Conservation (phyloP, 495 filamentous ascomycete species). For the Cudoniella acicularis region DNA sequence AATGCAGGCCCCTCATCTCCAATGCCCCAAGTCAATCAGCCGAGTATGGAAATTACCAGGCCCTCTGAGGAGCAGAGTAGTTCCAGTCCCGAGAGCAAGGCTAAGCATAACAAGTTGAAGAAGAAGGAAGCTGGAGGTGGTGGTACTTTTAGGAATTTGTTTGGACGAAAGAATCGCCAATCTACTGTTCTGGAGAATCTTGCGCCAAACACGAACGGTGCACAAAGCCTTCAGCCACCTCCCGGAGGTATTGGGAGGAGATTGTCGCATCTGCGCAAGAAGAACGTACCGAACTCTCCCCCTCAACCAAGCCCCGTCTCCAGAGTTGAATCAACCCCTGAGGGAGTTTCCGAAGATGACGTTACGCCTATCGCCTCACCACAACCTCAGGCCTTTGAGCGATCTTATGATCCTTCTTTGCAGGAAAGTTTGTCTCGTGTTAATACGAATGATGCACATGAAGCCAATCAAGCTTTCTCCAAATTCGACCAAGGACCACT, state of each 20-base stretch:
- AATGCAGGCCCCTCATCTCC: conserved; percentile 2
- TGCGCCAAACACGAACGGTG: conserved; percentile 34
- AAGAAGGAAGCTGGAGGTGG: conserved; percentile 36
- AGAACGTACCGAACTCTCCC: conserved; percentile 12
- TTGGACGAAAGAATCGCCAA: conserved; percentile 53
- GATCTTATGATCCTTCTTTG: conserved; percentile 46
- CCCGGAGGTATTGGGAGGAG: conserved; percentile 15
- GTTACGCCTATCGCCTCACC: conserved; percentile 29
- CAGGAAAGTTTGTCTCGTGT: conserved; percentile 58
- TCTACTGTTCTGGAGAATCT: conserved; percentile 48
- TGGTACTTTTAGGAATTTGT: conserved; percentile 58
- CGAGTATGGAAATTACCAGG: conserved; percentile 22
- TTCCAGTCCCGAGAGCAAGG: conserved; percentile 42
- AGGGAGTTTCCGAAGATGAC: conserved; percentile 22
- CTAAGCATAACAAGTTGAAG: conserved; percentile 50
- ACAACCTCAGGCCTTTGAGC: conserved; percentile 27
- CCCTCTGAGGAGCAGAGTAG: conserved; percentile 40
- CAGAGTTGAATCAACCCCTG: not conserved
- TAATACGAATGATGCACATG: conserved; percentile 60
- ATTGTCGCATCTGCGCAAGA: conserved; percentile 23
- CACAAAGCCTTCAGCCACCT: conserved; percentile 4
- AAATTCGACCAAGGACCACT: conserved; percentile 90
- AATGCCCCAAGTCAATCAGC: conserved; percentile 1
- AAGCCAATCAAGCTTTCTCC: conserved; percentile 69
- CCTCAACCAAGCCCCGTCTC: not conserved